Conservation (phyloP, 1,139 yeast genomes). For the Magnusiomyces paraingens region DNA sequence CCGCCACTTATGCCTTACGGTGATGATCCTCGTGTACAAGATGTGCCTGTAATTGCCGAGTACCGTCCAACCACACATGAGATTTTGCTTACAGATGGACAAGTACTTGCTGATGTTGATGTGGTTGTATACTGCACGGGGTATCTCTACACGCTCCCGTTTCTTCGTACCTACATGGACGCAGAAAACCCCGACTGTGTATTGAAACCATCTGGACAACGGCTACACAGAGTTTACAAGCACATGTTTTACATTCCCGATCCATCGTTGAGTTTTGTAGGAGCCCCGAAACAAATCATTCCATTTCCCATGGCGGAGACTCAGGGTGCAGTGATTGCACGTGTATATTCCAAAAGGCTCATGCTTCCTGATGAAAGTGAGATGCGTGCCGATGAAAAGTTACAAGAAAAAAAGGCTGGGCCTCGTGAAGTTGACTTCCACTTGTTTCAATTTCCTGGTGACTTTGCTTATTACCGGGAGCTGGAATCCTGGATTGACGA, state of each 20-base stretch:
- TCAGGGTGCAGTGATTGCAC: constrained; percentile 51
- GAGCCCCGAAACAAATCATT: constrained; percentile 46
- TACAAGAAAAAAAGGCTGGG: constrained; percentile 34
- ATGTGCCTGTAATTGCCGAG: constrained; percentile 38
- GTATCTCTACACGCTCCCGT: constrained; percentile 46
- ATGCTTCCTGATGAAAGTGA: constrained; percentile 39
- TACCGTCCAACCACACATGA: background rate
- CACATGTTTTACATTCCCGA: constrained; percentile 48
- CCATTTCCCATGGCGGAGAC: constrained; percentile 57
- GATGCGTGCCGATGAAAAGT: constrained; percentile 39
- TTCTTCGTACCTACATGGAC: constrained; percentile 27
- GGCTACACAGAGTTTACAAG: constrained; percentile 46
- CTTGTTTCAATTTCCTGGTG: constrained; percentile 42
- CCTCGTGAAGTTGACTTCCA: constrained; percentile 40
- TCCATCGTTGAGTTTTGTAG: constrained; percentile 51
- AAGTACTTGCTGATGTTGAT: constrained; percentile 38
- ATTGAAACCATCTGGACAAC: constrained; percentile 36
- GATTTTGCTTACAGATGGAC: constrained; percentile 7
- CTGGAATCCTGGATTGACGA: constrained; percentile 38
- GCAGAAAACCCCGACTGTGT: constrained; percentile 21
- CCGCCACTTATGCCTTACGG: constrained; percentile 21
- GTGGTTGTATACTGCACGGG: constrained; percentile 61
- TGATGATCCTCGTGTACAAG: constrained; percentile 32
- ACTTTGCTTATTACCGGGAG: constrained; percentile 40
- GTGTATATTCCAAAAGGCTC: constrained; percentile 47